Evolutionary conservation across 129 eudicot genomes (phyloP).

Genomic region (Calendula officinalis): DNA sequence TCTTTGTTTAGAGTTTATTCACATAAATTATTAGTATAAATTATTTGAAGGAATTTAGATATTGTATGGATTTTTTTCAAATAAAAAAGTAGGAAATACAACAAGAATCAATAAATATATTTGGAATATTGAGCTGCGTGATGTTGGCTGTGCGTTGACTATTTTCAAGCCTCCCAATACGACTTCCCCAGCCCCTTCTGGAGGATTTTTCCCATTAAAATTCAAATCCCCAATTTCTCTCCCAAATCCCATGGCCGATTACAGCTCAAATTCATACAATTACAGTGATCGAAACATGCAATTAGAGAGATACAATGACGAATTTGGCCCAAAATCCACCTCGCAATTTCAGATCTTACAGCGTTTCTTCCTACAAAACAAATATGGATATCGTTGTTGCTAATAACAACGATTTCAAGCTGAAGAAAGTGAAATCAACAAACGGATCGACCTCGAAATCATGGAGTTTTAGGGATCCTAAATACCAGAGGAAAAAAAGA

Average conservation of each 20-base stretch:
- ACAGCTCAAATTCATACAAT: slow-evolving; percentile 56
- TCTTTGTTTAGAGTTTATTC: too few relatives aligned
- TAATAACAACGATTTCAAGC: slow-evolving; percentile 30
- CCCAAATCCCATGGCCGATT: slow-evolving; percentile 46
- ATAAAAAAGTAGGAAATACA: too few relatives aligned
- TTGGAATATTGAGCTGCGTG: slow-evolving; percentile 22
- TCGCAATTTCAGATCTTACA: slow-evolving; percentile 61
- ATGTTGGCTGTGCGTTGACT: slow-evolving; percentile 28
- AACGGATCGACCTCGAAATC: slow-evolving; percentile 41
- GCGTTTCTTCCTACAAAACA: slow-evolving; percentile 40
- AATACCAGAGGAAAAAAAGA: slow-evolving; percentile 90
- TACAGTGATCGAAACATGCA: slow-evolving; percentile 42
- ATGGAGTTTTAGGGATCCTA: slow-evolving; percentile 78
- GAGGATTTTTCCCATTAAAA: not conserved
- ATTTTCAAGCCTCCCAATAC: slow-evolving; percentile 29
- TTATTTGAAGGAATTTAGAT: too few relatives aligned
- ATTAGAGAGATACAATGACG: slow-evolving; percentile 44
- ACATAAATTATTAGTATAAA: too few relatives aligned
- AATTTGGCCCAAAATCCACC: slow-evolving; percentile 22
- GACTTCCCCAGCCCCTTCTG: slow-evolving; percentile 25
- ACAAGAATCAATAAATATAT: too few relatives aligned
- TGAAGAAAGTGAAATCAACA: slow-evolving; percentile 50
- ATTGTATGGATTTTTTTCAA: too few relatives aligned
- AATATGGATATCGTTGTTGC: slow-evolving; percentile 30
- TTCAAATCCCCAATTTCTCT: slow-evolving; percentile 9